phyloP scores from a whole-genome alignment of 1,284 basidiomycete genomes.

The Naganishia albida region DNA sequence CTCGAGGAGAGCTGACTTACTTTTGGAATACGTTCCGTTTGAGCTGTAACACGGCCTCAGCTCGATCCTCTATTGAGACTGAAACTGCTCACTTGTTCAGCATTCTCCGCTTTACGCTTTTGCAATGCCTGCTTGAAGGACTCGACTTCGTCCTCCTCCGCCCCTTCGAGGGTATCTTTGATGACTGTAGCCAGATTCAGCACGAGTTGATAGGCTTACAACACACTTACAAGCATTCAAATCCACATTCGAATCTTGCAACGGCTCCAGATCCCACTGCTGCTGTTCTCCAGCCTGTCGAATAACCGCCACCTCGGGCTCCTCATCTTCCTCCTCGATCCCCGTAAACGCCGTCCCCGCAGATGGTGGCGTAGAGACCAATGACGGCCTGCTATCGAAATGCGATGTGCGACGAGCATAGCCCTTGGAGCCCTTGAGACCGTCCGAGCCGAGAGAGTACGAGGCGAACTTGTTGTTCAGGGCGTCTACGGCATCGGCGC shows the following conservation, averaged over 20 bases:
- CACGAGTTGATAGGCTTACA: not conserved
- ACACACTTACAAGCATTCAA: constrained; percentile 70
- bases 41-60: constrained; percentile 58
- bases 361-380: constrained; percentile 4
- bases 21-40: constrained; percentile 88
- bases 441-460: constrained; percentile 6
- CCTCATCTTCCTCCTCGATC: constrained; percentile 33
- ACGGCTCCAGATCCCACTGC: constrained; percentile 62
- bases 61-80: not conserved
- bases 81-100: constrained; percentile 42
- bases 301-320: constrained; percentile 25
- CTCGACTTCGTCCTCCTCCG: constrained; percentile 52
- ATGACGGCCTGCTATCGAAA: constrained; percentile 13
- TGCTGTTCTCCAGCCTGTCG: constrained; percentile 42
- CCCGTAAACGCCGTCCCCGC: not conserved
- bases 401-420: constrained; percentile 21
- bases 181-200: constrained; percentile 33
- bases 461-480: constrained; percentile 15
- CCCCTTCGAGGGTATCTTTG: constrained; percentile 49
- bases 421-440: constrained; percentile 3
- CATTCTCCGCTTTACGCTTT: constrained; percentile 45
- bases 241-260: constrained; percentile 76
- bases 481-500: constrained; percentile 9
- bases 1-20: constrained; percentile 56
- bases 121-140: constrained; percentile 50